These are phyloP conservation scores for Lepidium sativum DNA, from an alignment of 345 rosid species.

Conservation along the genomic window DNA sequence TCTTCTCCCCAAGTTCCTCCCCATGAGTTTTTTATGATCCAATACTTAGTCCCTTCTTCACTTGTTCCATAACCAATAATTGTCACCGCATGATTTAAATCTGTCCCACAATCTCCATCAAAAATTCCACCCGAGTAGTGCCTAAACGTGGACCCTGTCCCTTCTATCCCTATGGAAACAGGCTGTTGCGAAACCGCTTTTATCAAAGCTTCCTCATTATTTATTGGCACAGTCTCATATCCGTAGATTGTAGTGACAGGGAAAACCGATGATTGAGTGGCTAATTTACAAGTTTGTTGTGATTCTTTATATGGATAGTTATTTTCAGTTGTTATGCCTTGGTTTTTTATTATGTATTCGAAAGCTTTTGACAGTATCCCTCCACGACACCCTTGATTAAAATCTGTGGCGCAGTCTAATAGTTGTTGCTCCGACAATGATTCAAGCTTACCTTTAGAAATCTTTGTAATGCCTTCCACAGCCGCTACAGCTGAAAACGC, in stretches of 20 bases:
- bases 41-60: constrained; percentile 27
- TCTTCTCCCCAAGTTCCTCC: constrained; percentile 39
- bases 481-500: constrained; percentile 53
- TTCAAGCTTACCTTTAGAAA: constrained; percentile 27
- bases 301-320: constrained; percentile 27
- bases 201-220: constrained; percentile 10
- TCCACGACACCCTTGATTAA: constrained; percentile 38
- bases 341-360: constrained; percentile 21
- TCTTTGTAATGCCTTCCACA: constrained; percentile 30
- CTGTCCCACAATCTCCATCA: constrained; percentile 23
- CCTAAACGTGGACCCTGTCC: constrained; percentile 13
- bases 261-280: constrained; percentile 9
- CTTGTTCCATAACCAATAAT: constrained; percentile 40
- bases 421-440: constrained; percentile 57
- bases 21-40: constrained; percentile 60
- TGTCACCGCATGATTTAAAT: constrained; percentile 37
- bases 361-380: constrained; percentile 32
- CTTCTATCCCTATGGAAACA: constrained; percentile 35
- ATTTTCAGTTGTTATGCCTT: constrained; percentile 32
- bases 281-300: constrained; percentile 29
- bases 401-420: constrained; percentile 36
- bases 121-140: constrained; percentile 33
- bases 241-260: constrained; percentile 16
- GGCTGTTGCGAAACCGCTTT: constrained; percentile 33
- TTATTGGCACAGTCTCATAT: constrained; percentile 4